A percentile compares a stretch with the other conserved stretches of the same genome.
Conservation (phyloP, 2,329 filamentous ascomycete genomes). For the Triangularia setosa region DNA sequence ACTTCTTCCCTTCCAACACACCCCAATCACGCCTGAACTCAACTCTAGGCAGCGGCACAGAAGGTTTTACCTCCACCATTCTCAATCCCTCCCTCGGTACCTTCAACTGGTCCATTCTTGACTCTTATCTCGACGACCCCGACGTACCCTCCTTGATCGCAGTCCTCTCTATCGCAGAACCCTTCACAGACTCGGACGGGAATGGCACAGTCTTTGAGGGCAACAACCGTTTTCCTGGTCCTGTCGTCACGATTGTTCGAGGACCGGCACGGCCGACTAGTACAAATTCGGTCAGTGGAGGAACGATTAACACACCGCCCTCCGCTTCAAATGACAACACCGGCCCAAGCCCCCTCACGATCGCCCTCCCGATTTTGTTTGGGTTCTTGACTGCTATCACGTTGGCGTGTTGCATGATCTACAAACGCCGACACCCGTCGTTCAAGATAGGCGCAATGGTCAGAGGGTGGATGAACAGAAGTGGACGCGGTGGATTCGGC, state of each 20-base stretch:
- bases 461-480: neutral
- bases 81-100: slow-evolving; percentile 3
- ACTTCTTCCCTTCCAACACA: slow-evolving; percentile 3
- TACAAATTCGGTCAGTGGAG: neutral
- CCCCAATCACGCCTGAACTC: neutral
- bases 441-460: neutral
- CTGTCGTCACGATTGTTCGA: slow-evolving; percentile 6
- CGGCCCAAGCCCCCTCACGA: slow-evolving; percentile 9
- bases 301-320: neutral
- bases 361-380: slow-evolving; percentile 13
- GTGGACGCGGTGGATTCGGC: neutral
- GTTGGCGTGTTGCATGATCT: slow-evolving; percentile 7
- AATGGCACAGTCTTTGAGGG: slow-evolving; percentile 1
- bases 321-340: neutral
- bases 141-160: slow-evolving; percentile 6
- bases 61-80: slow-evolving; percentile 15
- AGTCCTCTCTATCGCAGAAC: slow-evolving; percentile 13
- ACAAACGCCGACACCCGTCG: neutral
- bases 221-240: slow-evolving; percentile 12
- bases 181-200: slow-evolving; percentile 2
- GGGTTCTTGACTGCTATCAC: slow-evolving; percentile 10
- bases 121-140: slow-evolving; percentile 8
- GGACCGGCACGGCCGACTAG: neutral
- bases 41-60: neutral
- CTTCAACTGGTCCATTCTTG: slow-evolving; percentile 16